Evolutionary conservation across 768 basidiomycete species (phyloP), one percentile per base, ranked within the genome.

Genomic region (Hygrocybe punicea): DNA sequence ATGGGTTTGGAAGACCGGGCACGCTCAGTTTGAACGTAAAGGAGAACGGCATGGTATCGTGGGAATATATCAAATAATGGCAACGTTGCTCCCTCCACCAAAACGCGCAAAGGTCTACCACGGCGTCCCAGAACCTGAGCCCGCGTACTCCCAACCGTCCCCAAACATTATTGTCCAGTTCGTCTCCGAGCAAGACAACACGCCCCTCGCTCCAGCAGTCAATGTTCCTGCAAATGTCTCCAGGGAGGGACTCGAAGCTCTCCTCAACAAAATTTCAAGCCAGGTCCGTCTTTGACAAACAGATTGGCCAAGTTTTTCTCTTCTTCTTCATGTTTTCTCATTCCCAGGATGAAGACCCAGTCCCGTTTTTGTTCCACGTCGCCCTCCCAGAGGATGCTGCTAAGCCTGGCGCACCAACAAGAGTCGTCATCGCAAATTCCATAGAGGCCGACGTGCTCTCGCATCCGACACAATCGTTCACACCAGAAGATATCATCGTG

Each of bases 361-460:
- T 93, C 16, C 94, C 96, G 5, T 98, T 93, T 67, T 78, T 88
- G 35, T 97, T 98, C 73, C 89, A 96, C 73, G 85, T 98, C 11
- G 75, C 81, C 14, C 70, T 93, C 14, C 88, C 90, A 2, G 81
- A 82, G 24, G 74, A 81, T 51, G 75, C 76, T 56, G 71, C 73
- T 6, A 69, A 73, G 16, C 76, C 78, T n/a, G 79, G 78, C 51
- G 76, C 76, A 45, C 87, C 91, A 2, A 87, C 91, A 3, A 82
- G 91, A 61, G 81, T 96, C 51, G 87, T 87, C 48, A 87, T 97
- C 60, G 78, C 91, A 56, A 89, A 86, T 69, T 93, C 93, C 2
- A 85, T 97, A 25, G 83, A 91, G 63, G 74, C 80, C 2, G 93
- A 98, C 65, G 81, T 97, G 8, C 77, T 98, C 8, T 74, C 78